Conservation (phyloP, 768 basidiomycete species). For the Termitomyces sp. region DNA sequence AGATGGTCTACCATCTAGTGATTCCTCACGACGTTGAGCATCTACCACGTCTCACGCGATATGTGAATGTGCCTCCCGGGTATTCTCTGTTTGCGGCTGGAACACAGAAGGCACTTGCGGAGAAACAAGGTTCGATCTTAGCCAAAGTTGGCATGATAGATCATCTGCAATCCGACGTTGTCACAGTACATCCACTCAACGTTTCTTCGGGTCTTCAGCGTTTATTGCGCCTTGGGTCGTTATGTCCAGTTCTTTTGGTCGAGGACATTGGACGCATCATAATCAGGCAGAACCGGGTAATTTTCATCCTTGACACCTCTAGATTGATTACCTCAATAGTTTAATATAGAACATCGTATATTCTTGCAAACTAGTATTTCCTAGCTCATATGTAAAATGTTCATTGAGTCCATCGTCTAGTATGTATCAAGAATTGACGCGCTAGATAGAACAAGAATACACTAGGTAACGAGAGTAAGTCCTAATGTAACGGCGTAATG, state of each 20-base stretch:
- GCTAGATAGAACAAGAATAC: no score
- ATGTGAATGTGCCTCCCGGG: background rate
- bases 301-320: background rate
- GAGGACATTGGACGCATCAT: background rate
- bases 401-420: no score
- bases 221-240: background rate
- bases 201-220: background rate
- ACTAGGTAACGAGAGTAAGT: no score
- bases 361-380: no score
- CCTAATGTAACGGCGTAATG: no score
- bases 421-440: no score
- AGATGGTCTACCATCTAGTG: background rate
- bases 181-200: background rate
- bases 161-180: background rate
- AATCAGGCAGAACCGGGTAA: background rate
- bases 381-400: no score
- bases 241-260: background rate
- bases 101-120: background rate
- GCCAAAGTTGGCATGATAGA: background rate
- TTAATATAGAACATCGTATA: background rate
- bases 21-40: background rate
- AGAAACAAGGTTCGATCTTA: background rate
- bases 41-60: background rate
- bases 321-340: background rate
- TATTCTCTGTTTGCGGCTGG: background rate